Base-by-base conservation (phyloP, 1,284 basidiomycete species). In the Exobasidium cylindrosporum region DNA sequence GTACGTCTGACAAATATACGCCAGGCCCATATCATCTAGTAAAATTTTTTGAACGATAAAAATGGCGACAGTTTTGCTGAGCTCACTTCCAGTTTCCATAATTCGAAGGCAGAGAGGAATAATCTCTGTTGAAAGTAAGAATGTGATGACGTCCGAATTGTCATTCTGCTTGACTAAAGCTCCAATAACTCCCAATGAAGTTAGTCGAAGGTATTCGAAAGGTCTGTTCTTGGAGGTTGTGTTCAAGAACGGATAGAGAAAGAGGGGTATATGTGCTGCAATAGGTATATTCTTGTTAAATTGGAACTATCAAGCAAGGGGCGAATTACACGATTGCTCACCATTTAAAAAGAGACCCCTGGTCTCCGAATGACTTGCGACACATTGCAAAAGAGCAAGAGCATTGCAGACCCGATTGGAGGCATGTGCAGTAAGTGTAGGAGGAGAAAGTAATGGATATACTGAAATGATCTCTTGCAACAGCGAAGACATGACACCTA, bases 41-140 rank as follows among this genome's bases (percentile, higher is more conserved):
- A 99, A 84, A 71, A 99, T 98, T 84, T 98, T 99, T 82, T 99
- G 96, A 1, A 99, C 96, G 77, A 99, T 99, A 82, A 99, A 99
- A 78, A 99, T 99, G 53, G 96, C 96, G 50, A 99, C 96, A 0
- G 96, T 99, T 83, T 99, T 99, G 67, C 89, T 92, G n/a, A 99
- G 86, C 76, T 99, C 96, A 4, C 93, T 96, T 52, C 96, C 96
- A 0, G 96, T 98, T 82, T 99, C 96, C 96, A 99, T 99, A 82
- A 99, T 99, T 57, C 96, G 89, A 56, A 99, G 86, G 80, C 96
- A 99, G 62, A 99, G 88, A 26, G 96, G 96, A 78, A 99, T 99
- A 81, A 98, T 99, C 83, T 99, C 96, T 57, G 96, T 99, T 10
- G 95, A 97, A 44, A 99, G 86, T 54, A 99, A 85, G 83, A 99